Evolutionary conservation across 2,329 filamentous ascomycete genomes (phyloP), one percentile per base, ranked within the genome.

Genomic region (Aspergillus sp.): DNA sequence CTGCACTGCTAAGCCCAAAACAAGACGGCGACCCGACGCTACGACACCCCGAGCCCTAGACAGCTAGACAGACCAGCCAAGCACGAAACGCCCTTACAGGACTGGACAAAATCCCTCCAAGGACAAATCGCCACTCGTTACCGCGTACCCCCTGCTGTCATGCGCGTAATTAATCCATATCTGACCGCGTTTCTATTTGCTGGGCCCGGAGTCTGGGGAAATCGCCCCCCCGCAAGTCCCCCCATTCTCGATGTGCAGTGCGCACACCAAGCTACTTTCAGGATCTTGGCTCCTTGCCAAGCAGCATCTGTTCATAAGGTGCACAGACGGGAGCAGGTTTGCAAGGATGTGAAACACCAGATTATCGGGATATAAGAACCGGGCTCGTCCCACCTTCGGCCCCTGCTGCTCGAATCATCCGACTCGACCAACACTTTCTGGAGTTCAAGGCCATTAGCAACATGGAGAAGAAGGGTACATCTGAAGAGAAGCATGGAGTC

Each of bases 401-500:
- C 19, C 22, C 24, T 42, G 17, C 19, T 20, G 9, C 45, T 24
- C 27, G 27, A 24, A 19, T 24, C 24, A 47, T 30, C 45, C 45
- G 24, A 47, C 24, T 22, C 11, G 37, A 47, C 30, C 45, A 12
- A 47, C n/a, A 30, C 15, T 8, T 4, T n/a, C 5, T 20, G 12
- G 3, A 13, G 27, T 7, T 24, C 19, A n/a, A 33, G 34, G 3
- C 40, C 19, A 24, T 24, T n/a, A 17, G 24, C 48, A 57, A 48
- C 27, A 30, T 30, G 27, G 27, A 11, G 54, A 48, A 11, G 54
- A 48, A 45, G 13, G 19, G 22, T 12, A 52, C 2, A 13, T 40
- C 19, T 34, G 48, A 52, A 19, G 54, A 57, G 41, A 57, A 57
- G 54, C 41, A 57, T 27, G 54, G 49, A 24, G 30, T 52, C 37